phyloP scores from a whole-genome alignment of 2,329 filamentous ascomycete genomes.

The Incumbomyces lentus region DNA sequence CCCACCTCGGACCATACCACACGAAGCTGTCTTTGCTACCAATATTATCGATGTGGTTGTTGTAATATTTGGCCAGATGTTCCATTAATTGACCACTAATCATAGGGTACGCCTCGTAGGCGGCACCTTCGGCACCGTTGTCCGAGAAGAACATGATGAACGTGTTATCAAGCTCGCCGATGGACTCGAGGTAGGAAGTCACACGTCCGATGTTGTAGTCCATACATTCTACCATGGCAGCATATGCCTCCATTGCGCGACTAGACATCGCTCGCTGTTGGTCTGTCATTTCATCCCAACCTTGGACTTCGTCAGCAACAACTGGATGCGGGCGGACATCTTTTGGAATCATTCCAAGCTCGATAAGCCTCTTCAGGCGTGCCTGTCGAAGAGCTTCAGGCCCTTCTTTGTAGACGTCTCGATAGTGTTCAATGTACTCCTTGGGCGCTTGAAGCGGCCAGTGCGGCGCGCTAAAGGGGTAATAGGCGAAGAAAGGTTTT shows the following conservation, averaged over 20 bases:
- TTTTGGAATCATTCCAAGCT: constrained; percentile 33
- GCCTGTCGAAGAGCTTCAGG: constrained; percentile 37
- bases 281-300: constrained; percentile 31
- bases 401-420: constrained; percentile 41
- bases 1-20: constrained; percentile 43
- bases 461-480: constrained; percentile 42
- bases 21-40: constrained; percentile 38
- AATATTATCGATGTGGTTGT: constrained; percentile 39
- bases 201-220: constrained; percentile 39
- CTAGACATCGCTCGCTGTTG: constrained; percentile 32
- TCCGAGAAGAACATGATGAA: constrained; percentile 42
- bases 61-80: constrained; percentile 37
- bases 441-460: constrained; percentile 44
- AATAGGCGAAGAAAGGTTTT: constrained; percentile 40
- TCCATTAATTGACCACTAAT: constrained; percentile 32
- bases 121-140: constrained; percentile 40
- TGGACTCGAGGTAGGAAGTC: constrained; percentile 35
- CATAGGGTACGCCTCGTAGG: constrained; percentile 36
- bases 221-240: constrained; percentile 41
- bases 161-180: constrained; percentile 40
- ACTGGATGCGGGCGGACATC: constrained; percentile 36
- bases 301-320: constrained; percentile 32
- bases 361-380: constrained; percentile 37
- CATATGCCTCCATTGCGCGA: constrained; percentile 41
- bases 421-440: constrained; percentile 38